Evolutionary conservation across 1,284 basidiomycete species (phyloP), one percentile per base, ranked within the genome.

Genomic region (Fistulinella staudtii): DNA sequence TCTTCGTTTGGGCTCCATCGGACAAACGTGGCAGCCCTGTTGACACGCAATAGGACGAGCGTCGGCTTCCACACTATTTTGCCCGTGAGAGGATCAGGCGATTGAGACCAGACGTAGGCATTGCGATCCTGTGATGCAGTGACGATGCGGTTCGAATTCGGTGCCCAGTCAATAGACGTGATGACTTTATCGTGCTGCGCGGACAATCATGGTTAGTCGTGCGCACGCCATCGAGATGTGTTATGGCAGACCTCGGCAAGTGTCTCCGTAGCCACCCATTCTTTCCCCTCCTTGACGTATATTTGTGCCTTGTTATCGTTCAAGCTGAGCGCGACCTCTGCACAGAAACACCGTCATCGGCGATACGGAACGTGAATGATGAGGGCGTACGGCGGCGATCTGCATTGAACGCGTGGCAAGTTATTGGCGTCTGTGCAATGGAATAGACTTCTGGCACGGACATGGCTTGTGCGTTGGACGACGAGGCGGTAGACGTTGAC

Each of bases 101-200:
- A 82, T 55, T 88, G 84, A 44, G 89, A 85, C 96, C 96, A 99
- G 23, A 99, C 96, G 64, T 99, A 99, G 11, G 96, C 96, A 65
- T 99, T 99, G 39, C 96, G 77, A 65, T 99, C 96, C 68, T 99
- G 95, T 21, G 95, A 94, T 57, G 93, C 93, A 10, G 95, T 98
- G 25, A 99, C 96, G 69, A 99, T 94, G 36, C 92, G 86, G 71
- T 99, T 98, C 39, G 94, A 90, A 56, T 81, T 79, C 8, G 93
- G 93, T 3, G 95, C 96, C 96, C 96, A 99, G 68, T 98, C 95
- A 67, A 99, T 96, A 47, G 92, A 93, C 2, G 95, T 99, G 69
- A 99, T 90, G 52, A 88, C 74, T 73, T 99, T 99, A 76, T 99
- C 96, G 71, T 99, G 96, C 93, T 97, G 15, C 39, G 44, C 36